These are phyloP conservation scores for Aphanomyces invadans DNA, from an alignment of 352 stramenopile species.

Conservation along the genomic window DNA sequence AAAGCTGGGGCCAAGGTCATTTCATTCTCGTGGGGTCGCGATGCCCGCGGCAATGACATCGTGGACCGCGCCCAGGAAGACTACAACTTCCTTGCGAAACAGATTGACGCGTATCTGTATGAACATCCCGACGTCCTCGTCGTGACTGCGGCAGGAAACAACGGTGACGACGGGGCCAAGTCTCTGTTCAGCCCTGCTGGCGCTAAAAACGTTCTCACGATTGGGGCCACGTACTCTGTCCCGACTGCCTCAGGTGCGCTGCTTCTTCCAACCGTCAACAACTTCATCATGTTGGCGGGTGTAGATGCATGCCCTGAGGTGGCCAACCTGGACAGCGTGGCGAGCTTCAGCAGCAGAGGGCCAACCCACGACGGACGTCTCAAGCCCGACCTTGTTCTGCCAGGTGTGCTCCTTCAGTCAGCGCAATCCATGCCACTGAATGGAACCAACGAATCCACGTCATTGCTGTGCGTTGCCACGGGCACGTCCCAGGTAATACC, in stretches of 20 bases:
- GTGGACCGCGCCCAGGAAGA: not conserved
- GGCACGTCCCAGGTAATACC: slow-evolving; percentile 52
- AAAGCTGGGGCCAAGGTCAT: slow-evolving; percentile 49
- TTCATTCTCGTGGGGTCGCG: slow-evolving; percentile 63
- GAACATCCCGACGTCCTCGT: slow-evolving; percentile 71
- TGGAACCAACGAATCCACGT: slow-evolving; percentile 38
- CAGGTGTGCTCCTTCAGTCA: slow-evolving; percentile 62
- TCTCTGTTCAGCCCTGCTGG: slow-evolving; percentile 58
- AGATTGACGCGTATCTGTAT: slow-evolving; percentile 59
- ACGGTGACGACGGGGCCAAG: slow-evolving; percentile 46
- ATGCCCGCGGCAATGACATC: slow-evolving; percentile 30
- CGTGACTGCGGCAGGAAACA: slow-evolving; percentile 77
- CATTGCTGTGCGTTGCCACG: slow-evolving; percentile 38
- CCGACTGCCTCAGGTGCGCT: no score
- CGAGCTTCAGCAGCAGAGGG: slow-evolving; percentile 60
- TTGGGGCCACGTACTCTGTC: slow-evolving; percentile 66
- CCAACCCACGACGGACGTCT: slow-evolving; percentile 58
- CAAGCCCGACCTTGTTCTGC: slow-evolving; percentile 73
- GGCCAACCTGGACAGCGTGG: slow-evolving; percentile 55
- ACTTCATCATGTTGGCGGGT: no score
- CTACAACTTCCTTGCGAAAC: slow-evolving; percentile 5
- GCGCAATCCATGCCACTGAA: slow-evolving; percentile 43
- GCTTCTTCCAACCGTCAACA: no score
- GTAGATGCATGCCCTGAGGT: slow-evolving; percentile 31
- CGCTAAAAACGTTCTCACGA: slow-evolving; percentile 81